These are phyloP conservation scores for Pyrenochaeta sp. DNA, from an alignment of 2,329 filamentous ascomycete species.

Conservation along the genomic window DNA sequence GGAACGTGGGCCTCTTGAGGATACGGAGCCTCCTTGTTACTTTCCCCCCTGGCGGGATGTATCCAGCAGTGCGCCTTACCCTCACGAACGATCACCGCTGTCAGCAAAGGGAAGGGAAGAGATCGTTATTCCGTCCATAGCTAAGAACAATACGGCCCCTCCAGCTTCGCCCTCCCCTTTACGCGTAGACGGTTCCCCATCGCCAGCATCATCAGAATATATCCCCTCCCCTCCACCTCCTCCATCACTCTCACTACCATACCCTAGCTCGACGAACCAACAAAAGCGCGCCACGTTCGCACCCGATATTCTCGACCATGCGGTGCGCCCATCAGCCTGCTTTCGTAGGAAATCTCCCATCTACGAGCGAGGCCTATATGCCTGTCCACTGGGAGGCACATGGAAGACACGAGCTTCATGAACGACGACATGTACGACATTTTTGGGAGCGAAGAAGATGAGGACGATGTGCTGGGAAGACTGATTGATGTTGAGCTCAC, in stretches of 20 bases:
- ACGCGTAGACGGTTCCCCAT: neutral
- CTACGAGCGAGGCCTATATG: neutral
- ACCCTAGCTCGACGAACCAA: neutral
- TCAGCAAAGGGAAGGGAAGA: neutral
- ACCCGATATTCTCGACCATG: neutral
- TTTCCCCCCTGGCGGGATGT: no score
- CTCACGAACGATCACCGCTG: neutral
- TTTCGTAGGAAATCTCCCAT: neutral
- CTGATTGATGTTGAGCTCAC: neutral
- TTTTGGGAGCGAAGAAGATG: neutral
- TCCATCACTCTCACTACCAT: neutral
- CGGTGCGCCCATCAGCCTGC: neutral
- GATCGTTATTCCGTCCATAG: neutral
- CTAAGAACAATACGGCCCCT: neutral
- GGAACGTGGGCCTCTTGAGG: neutral
- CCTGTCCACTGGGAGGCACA: neutral
- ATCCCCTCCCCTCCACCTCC: neutral
- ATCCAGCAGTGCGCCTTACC: neutral
- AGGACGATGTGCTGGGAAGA: neutral
- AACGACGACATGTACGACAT: neutral
- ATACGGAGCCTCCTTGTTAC: neutral
- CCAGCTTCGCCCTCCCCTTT: neutral
- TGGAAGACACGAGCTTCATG: neutral
- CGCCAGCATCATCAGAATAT: neutral
- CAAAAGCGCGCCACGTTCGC: neutral